phyloP scores from a whole-genome alignment of 441 rosid genomes.

The Croton laevigatus region DNA sequence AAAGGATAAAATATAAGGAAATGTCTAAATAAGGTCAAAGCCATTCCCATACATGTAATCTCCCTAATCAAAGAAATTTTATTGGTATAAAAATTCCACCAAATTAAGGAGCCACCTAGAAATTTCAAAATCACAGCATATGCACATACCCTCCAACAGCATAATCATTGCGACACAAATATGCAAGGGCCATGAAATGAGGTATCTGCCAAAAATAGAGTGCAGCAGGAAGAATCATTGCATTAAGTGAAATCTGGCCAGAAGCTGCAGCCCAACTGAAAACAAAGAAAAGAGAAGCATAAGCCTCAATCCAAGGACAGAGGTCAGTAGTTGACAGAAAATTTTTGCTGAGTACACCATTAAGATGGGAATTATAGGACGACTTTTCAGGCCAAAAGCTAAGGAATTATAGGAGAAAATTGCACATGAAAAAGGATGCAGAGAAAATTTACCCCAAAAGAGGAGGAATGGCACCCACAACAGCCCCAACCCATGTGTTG shows the following conservation, averaged over 20 bases:
- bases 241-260: slow-evolving; percentile 63
- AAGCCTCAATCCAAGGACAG: background rate
- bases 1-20: background rate
- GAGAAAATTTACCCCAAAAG: slow-evolving; percentile 60
- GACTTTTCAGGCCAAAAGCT: background rate
- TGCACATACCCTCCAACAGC: slow-evolving; percentile 88
- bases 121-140: slow-evolving; percentile 13
- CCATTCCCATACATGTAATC: too few species aligned
- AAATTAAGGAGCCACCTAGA: slow-evolving; percentile 7
- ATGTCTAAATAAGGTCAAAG: background rate
- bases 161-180: slow-evolving; percentile 82
- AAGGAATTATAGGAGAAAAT: background rate
- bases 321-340: background rate
- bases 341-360: background rate
- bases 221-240: slow-evolving; percentile 87
- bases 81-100: slow-evolving; percentile 3
- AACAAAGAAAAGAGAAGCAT: slow-evolving; percentile 25
- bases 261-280: slow-evolving; percentile 93
- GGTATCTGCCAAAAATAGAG: slow-evolving; percentile 99
- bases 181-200: slow-evolving; percentile 97
- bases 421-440: background rate
- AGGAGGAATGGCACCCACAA: slow-evolving; percentile 95
- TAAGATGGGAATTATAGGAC: background rate
- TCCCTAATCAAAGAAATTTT: background rate
- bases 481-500: slow-evolving; percentile 98